phyloP scores from a whole-genome alignment of 139 green algal genomes.

The Chlamydomonas eustigma region DNA sequence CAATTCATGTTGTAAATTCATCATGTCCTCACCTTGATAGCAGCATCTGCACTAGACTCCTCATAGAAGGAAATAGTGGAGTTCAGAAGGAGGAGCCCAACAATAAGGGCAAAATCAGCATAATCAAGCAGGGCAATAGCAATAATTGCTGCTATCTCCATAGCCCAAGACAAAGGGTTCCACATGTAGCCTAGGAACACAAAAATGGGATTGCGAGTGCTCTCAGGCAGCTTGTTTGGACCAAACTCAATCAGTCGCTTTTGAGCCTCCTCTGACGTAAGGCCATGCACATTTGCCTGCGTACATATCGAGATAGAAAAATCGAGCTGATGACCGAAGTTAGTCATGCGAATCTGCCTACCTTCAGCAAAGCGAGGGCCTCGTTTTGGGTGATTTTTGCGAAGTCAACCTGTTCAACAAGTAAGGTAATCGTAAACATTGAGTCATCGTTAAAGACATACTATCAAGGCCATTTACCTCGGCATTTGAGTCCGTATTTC shows the following conservation, averaged over 20 bases:
- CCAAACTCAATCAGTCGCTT: conserved; percentile 66
- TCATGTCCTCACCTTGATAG: conserved; percentile 69
- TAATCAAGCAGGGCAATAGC: conserved; percentile 78
- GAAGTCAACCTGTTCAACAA: conserved; percentile 74
- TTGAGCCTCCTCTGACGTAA: conserved; percentile 46
- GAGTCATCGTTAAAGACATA: not conserved
- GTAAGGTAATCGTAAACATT: not conserved
- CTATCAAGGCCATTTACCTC: conserved; percentile 5
- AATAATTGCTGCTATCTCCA: conserved; percentile 81
- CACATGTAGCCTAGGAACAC: conserved; percentile 72
- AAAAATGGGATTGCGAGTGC: conserved; percentile 54
- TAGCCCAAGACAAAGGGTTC: conserved; percentile 82
- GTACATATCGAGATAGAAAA: too few species aligned
- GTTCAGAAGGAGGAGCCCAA: conserved; percentile 71
- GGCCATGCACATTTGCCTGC: conserved; percentile 13
- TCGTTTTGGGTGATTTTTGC: conserved; percentile 55
- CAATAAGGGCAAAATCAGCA: conserved; percentile 69
- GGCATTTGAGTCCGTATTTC: not conserved
- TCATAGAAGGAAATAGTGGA: conserved; percentile 73
- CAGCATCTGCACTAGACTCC: conserved; percentile 73
- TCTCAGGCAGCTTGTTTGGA: conserved; percentile 77
- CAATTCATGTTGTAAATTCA: too few species aligned
- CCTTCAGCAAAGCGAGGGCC: conserved; percentile 48
- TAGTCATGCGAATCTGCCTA: conserved; percentile 15
- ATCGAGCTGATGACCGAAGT: not conserved